A percentile compares a stretch with the other conserved stretches of the same genome.
Evolutionary conservation across 805 yeast species (phyloP).

Genomic region (Saturnispora sanitii): DNA sequence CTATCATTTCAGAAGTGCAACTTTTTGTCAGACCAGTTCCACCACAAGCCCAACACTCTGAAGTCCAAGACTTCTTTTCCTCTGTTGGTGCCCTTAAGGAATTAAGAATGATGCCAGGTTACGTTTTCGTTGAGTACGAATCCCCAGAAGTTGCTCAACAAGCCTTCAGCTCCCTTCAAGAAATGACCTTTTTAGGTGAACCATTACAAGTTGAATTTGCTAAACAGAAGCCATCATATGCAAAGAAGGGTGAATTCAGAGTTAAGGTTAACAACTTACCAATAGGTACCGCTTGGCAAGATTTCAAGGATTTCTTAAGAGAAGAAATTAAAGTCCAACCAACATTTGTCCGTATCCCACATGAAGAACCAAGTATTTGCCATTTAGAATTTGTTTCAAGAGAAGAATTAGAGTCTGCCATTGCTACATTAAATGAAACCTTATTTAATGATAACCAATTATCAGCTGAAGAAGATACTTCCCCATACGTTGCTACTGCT

Average conservation of each 20-base stretch:
- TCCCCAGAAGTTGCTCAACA: slow-evolving; percentile 43
- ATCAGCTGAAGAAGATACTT: slow-evolving; percentile 69
- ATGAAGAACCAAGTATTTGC: slow-evolving; percentile 36
- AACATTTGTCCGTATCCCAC: slow-evolving; percentile 47
- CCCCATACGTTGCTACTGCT: slow-evolving; percentile 35
- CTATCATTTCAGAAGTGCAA: slow-evolving; percentile 28
- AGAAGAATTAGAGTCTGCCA: slow-evolving; percentile 67
- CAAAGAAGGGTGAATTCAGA: slow-evolving; percentile 66
- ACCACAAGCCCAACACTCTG: slow-evolving; percentile 33
- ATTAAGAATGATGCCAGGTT: slow-evolving; percentile 67
- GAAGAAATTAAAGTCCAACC: slow-evolving; percentile 59
- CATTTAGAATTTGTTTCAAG: slow-evolving; percentile 50
- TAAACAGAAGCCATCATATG: slow-evolving; percentile 39
- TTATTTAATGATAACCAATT: slow-evolving; percentile 57
- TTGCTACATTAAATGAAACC: slow-evolving; percentile 60
- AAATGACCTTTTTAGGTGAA: slow-evolving; percentile 40
- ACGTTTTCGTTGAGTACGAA: slow-evolving; percentile 82
- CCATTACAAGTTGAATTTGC: slow-evolving; percentile 45
- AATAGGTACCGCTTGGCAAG: slow-evolving; percentile 78
- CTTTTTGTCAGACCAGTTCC: slow-evolving; percentile 31
- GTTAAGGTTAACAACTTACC: slow-evolving; percentile 62
- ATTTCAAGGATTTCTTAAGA: slow-evolving; percentile 80
- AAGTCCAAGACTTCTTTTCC: slow-evolving; percentile 58
- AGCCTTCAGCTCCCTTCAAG: slow-evolving; percentile 39
- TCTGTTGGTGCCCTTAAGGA: slow-evolving; percentile 59